Base-by-base conservation (phyloP, 106 monocot genomes). In the Platanthera guangdongensis region DNA sequence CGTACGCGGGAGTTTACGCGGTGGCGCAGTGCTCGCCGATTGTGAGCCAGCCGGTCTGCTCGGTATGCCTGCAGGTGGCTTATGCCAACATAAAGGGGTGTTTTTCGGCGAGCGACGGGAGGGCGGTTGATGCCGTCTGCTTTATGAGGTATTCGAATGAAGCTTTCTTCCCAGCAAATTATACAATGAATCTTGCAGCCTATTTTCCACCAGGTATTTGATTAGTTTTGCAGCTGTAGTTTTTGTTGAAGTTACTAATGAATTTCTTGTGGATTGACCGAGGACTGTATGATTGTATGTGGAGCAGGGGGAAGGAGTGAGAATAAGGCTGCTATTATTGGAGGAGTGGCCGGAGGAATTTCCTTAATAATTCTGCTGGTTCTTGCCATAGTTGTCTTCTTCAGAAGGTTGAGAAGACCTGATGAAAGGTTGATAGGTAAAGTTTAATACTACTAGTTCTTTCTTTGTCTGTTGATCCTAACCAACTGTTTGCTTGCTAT, bases 81-180 rank as follows among this genome's bases (percentile, higher is more conserved):
- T 10, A 25, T 19, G 63, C 22, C 15, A 90, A 90, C 78, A 83
- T 90, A 57, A 18, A 84, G 60, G 60, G 73, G 12, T 90, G 90
- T 57, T 81, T 78, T 25, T 85, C 87, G 28, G 59, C 76, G 4
- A 49, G 72, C 18, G 81, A 80, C 11, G 90, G 82, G 8, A 53
- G 83, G 25, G 78, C 87, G 13, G 78, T 87, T 13, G 90, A 87
- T 32, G 90, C 90, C 11, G 90, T 87, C 9, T 90, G 90, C 72
- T 87, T 90, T 78, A 71, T 90, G 90, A 83, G 91, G 79, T 91
- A 80, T 71, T 91, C 91, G n/a, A 68, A 52, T 46, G 30, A 13
- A 4, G 22, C 79, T 10, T 90, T 90, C 79, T 91, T 91, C 50
- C 49, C 76, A 15, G 46, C 73, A 63, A 88, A 91, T 52, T 63